Base-by-base conservation (phyloP, 371 early-diverging fungal genomes). In the Lichtheimia hyalospora region DNA sequence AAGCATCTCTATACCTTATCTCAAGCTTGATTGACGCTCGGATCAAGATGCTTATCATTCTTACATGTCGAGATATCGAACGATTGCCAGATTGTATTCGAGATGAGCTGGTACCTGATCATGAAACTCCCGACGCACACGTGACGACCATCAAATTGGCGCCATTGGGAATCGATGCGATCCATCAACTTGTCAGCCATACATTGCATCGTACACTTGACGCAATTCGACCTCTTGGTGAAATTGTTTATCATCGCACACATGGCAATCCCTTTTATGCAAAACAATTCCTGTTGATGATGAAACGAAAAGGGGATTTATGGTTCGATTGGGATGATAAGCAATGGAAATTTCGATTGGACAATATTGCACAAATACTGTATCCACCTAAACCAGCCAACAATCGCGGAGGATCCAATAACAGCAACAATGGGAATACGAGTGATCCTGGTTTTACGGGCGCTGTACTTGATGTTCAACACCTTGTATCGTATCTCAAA, bases 181-280 rank as follows among this genome's bases (percentile, higher is more conserved):
- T 79, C 2, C 58, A 44, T 27, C 66, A 69, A 27, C 58, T 79
- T 13, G 74, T 79, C 18, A 61, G 64, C 7, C 58, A 73, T 20
- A 75, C 75, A 1, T 48, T 79, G 15, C 71, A 77, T 27, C 66
- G 70, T 14, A 60, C 42, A 2, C 50, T 63, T 10, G 63, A 69
- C 24, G 44, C 52, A 2, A 61, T 68, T 7, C 60, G 62, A 41
- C 75, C 67, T 6, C 55, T 79, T 1, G 70, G 63, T 0, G 71
- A 75, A 8, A 61, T 73, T 12, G 60, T 79, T 13, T 71, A 62
- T 40, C 67, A 56, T 3, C 71, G 71, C 51, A 75, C 75, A n/a
- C 63, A 71, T 24, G 79, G 79, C 2, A 78, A 78, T 13, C 79
- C 79, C 1, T 75, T 78, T 54, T 78, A 71, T 41, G 71, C 75